Conservation (phyloP, 2,329 filamentous ascomycete genomes). For the Penicillium sumatraense region DNA sequence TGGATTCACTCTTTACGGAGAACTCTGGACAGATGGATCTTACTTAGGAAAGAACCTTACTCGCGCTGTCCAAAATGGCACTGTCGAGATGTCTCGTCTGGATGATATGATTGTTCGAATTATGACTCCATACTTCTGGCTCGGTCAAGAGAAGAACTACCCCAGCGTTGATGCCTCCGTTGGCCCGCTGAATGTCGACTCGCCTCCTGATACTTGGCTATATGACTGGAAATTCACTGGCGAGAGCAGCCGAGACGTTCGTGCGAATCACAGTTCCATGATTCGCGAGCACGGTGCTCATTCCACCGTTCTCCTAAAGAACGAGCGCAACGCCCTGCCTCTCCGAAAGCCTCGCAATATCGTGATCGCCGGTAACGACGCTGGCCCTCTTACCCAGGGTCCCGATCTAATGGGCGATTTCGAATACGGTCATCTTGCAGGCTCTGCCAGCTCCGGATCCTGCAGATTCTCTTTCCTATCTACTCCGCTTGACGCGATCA, state of each 20-base stretch:
- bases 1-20: conserved; percentile 38
- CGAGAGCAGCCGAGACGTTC: conserved; percentile 59
- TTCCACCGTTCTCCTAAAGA: conserved; percentile 73
- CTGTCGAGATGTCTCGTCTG: conserved; percentile 44
- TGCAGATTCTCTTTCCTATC: conserved; percentile 13
- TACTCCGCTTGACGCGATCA: conserved; percentile 31
- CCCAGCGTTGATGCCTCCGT: conserved; percentile 28
- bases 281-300: conserved; percentile 76
- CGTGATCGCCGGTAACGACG: conserved; percentile 44
- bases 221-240: conserved; percentile 20
- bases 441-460: conserved; percentile 14
- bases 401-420: conserved; percentile 9
- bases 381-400: conserved; percentile 15
- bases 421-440: conserved; percentile 13
- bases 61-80: conserved; percentile 41
- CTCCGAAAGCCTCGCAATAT: conserved; percentile 53
- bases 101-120: conserved; percentile 54
- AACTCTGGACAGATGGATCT: conserved; percentile 15
- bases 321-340: conserved; percentile 53
- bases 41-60: conserved; percentile 18
- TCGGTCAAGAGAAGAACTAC: conserved; percentile 48
- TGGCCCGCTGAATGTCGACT: conserved; percentile 12
- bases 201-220: not conserved
- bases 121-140: conserved; percentile 51
- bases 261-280: conserved; percentile 67